These are phyloP conservation scores for Hanseniaspora meyeri DNA, from an alignment of 805 yeast species.

Conservation along the genomic window DNA sequence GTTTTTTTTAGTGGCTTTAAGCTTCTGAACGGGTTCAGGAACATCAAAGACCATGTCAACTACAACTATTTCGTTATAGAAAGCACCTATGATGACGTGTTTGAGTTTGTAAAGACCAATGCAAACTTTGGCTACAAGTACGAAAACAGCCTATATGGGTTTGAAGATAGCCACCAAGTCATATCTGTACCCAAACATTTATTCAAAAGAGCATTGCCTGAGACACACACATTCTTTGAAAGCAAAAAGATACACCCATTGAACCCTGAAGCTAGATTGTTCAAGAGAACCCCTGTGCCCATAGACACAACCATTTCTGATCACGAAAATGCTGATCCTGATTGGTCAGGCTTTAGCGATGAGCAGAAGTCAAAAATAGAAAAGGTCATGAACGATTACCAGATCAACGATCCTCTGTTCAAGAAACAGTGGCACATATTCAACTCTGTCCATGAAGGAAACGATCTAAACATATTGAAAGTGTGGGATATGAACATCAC, in stretches of 20 bases:
- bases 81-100: neutral
- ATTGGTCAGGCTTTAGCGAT: constrained; percentile 15
- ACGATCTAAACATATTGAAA: constrained; percentile 76
- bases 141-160: constrained; percentile 5
- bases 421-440: constrained; percentile 82
- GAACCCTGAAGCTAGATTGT: constrained; percentile 37
- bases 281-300: constrained; percentile 48
- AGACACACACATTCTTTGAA: neutral
- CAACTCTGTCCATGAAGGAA: constrained; percentile 58
- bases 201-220: neutral
- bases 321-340: constrained; percentile 31
- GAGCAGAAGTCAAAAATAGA: constrained; percentile 32
- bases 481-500: constrained; percentile 75
- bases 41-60: neutral
- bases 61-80: constrained; percentile 2
- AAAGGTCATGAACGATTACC: constrained; percentile 25
- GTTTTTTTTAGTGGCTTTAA: neutral
- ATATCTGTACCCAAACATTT: neutral
- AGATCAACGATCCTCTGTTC: constrained; percentile 75
- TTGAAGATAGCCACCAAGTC: constrained; percentile 9
- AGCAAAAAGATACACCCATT: neutral
- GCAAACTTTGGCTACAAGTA: neutral
- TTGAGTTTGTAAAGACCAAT: neutral
- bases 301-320: constrained; percentile 37
- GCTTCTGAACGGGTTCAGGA: neutral